Conservation (phyloP, 1,284 basidiomycete species). For the Moniliophthora roreri region DNA sequence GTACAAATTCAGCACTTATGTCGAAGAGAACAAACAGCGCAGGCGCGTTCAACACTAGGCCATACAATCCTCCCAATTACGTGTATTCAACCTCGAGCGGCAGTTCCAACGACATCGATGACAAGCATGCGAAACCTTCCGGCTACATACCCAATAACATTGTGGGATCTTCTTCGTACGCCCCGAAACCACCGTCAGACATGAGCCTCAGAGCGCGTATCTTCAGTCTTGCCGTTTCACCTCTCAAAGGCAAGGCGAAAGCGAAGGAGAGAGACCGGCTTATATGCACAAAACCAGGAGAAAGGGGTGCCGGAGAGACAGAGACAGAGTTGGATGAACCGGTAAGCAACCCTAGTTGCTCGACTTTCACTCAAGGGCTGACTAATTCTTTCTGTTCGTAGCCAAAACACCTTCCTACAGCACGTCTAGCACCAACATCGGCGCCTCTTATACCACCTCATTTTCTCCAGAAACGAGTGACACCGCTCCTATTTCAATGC, state of each 20-base stretch:
- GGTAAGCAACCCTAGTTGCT: slow-evolving; percentile 39
- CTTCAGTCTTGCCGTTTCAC: not conserved
- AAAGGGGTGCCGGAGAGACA: slow-evolving; percentile 67
- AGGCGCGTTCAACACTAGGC: not conserved
- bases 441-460: slow-evolving; percentile 45
- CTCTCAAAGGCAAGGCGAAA: slow-evolving; percentile 4
- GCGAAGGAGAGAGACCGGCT: slow-evolving; percentile 26
- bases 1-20: not conserved
- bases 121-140: not conserved
- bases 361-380: slow-evolving; percentile 8
- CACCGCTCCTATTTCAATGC: slow-evolving; percentile 41
- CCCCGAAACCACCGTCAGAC: not conserved
- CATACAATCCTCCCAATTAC: too few species aligned
- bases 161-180: not conserved
- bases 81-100: too few species aligned
- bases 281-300: slow-evolving; percentile 64
- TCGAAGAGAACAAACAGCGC: not conserved
- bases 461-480: slow-evolving; percentile 36
- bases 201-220: not conserved
- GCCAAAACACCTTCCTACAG: slow-evolving; percentile 59
- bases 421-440: slow-evolving; percentile 52
- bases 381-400: slow-evolving; percentile 23
- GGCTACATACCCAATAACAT: not conserved
- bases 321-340: slow-evolving; percentile 77
- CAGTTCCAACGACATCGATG: not conserved